phyloP scores from a whole-genome alignment of 768 basidiomycete species.

The Pleurotus tuber-regium region DNA sequence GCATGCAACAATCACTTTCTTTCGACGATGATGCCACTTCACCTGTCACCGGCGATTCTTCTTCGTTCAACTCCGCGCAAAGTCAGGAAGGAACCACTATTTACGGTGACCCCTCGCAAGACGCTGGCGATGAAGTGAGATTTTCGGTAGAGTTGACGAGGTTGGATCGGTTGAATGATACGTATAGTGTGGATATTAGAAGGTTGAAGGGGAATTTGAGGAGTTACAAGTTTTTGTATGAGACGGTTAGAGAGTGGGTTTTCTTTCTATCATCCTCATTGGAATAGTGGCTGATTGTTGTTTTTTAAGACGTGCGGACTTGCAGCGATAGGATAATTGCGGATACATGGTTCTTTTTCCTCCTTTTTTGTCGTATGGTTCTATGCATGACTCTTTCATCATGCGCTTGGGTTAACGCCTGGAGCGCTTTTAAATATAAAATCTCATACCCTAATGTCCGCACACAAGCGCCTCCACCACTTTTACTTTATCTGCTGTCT shows the following conservation, averaged over 20 bases:
- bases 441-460: neutral
- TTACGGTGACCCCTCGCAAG: slow-evolving; percentile 80
- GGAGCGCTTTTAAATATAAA: neutral
- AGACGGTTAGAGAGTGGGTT: slow-evolving; percentile 81
- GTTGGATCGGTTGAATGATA: slow-evolving; percentile 85
- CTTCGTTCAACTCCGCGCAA: slow-evolving; percentile 41
- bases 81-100: slow-evolving; percentile 48
- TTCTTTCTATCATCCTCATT: slow-evolving; percentile 1
- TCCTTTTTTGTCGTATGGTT: too few species aligned
- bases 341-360: too few species aligned
- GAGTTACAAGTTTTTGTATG: slow-evolving; percentile 91
- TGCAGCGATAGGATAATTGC: slow-evolving; percentile 31
- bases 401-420: neutral
- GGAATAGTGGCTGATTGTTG: slow-evolving; percentile 8
- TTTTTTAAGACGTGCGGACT: slow-evolving; percentile 44
- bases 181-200: slow-evolving; percentile 89
- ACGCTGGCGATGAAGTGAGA: slow-evolving; percentile 93
- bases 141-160: slow-evolving; percentile 94
- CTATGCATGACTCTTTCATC: too few species aligned
- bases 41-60: slow-evolving; percentile 19
- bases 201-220: slow-evolving; percentile 88
- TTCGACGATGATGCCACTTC: slow-evolving; percentile 47
- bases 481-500: too few species aligned
- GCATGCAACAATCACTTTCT: slow-evolving; percentile 38
- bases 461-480: too few species aligned